These are phyloP conservation scores for Furcasterigmium sp. DNA, from an alignment of 2,329 filamentous ascomycete species.

Conservation along the genomic window DNA sequence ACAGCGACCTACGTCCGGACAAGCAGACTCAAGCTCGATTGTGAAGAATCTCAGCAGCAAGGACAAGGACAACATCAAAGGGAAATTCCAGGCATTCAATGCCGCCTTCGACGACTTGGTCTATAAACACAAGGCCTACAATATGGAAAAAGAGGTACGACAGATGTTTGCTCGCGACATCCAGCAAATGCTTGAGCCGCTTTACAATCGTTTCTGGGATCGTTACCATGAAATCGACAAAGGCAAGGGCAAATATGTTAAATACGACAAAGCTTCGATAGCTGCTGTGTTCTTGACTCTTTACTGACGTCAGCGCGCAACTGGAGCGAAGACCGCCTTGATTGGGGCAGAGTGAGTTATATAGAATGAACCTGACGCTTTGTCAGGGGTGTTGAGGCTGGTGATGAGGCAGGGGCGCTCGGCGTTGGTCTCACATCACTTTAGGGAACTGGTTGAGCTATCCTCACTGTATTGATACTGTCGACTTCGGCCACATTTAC, in stretches of 20 bases:
- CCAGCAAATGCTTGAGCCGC: conserved; percentile 84
- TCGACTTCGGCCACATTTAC: no score
- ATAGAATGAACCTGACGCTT: no score
- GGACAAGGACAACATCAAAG: conserved; percentile 93
- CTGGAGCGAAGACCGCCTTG: no score
- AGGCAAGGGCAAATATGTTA: conserved; percentile 96
- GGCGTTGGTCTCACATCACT: no score
- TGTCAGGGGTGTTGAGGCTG: no score
- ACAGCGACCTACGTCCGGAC: conserved; percentile 65
- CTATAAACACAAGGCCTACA: conserved; percentile 71
- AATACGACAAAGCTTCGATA: conserved; percentile 86
- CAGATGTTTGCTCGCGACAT: conserved; percentile 77
- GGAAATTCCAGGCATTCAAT: conserved; percentile 93
- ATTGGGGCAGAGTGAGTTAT: no score
- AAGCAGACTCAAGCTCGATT: conserved; percentile 76
- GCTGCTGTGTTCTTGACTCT: conserved; percentile 57
- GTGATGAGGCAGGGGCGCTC: no score
- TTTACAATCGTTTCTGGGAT: conserved; percentile 95
- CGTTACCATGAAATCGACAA: conserved; percentile 97
- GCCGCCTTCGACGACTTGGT: conserved; percentile 85
- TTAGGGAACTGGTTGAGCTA: no score
- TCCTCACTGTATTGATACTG: no score
- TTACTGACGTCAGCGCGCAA: conserved; percentile 25
- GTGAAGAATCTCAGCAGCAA: conserved; percentile 81
- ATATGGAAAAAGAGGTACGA: conserved; percentile 88